Evolutionary conservation across 495 filamentous ascomycete genomes (phyloP).

Genomic region (Neurospora pannonica): DNA sequence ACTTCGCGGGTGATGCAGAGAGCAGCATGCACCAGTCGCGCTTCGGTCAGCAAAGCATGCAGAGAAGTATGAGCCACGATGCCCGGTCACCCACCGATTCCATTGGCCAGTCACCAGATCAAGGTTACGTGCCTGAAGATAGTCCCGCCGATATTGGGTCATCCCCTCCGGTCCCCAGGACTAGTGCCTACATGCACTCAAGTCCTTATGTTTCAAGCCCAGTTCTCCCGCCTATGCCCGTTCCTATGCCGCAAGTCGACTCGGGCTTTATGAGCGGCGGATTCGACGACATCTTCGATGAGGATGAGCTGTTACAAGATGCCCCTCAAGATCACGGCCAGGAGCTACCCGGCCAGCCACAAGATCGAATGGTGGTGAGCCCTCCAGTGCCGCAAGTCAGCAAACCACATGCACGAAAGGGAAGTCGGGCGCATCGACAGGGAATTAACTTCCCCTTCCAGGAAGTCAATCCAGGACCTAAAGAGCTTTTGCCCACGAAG

Average conservation of each 20-base stretch:
- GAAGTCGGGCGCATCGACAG: background rate
- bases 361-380: slow-evolving; percentile 4
- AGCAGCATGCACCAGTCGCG: slow-evolving; percentile 4
- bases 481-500: slow-evolving; percentile 34
- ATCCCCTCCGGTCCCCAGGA: slow-evolving; percentile 63
- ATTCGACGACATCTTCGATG: slow-evolving; percentile 48
- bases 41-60: slow-evolving; percentile 5
- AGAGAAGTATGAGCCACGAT: slow-evolving; percentile 23
- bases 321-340: slow-evolving; percentile 11
- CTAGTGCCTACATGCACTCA: slow-evolving; percentile 34
- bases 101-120: slow-evolving; percentile 45
- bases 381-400: slow-evolving; percentile 1
- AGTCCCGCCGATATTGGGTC: slow-evolving; percentile 61
- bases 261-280: slow-evolving; percentile 76
- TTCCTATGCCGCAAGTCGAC: slow-evolving; percentile 42
- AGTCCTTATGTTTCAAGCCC: slow-evolving; percentile 62
- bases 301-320: slow-evolving; percentile 21
- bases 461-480: slow-evolving; percentile 33
- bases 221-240: slow-evolving; percentile 52
- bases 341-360: slow-evolving; percentile 6
- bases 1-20: slow-evolving; percentile 14
- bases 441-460: slow-evolving; percentile 27
- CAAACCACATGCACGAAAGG: slow-evolving; percentile 9
- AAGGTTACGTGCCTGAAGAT: slow-evolving; percentile 41
- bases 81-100: slow-evolving; percentile 38